Conservation (phyloP, 1,284 basidiomycete genomes). For the Sanguinoderma infundibulare region DNA sequence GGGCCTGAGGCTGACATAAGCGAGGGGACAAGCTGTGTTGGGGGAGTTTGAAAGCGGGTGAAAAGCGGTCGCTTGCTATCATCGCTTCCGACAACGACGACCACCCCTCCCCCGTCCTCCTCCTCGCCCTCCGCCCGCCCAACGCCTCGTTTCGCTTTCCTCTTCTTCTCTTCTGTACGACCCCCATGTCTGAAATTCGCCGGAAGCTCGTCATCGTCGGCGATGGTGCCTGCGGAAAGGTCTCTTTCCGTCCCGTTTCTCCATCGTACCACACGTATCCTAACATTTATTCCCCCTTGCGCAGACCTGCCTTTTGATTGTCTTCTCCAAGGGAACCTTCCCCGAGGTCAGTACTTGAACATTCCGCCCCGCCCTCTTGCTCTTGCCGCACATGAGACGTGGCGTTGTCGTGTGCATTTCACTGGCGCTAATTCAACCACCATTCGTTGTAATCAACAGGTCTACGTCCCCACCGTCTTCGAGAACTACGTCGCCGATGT, state of each 20-base stretch:
- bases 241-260: slow-evolving; percentile 13
- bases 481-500: slow-evolving; percentile 77
- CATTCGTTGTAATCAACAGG: slow-evolving; percentile 27
- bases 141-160: slow-evolving; percentile 15
- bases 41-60: slow-evolving; percentile 35
- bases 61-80: slow-evolving; percentile 36
- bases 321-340: slow-evolving; percentile 77
- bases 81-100: slow-evolving; percentile 30
- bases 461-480: slow-evolving; percentile 79
- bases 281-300: slow-evolving; percentile 21
- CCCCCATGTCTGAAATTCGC: slow-evolving; percentile 50
- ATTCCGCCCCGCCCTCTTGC: neutral
- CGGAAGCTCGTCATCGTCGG: slow-evolving; percentile 62
- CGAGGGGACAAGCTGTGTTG: slow-evolving; percentile 30
- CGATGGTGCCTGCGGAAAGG: slow-evolving; percentile 67
- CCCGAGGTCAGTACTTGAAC: slow-evolving; percentile 61
- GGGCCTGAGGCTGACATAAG: slow-evolving; percentile 31
- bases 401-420: slow-evolving; percentile 22
- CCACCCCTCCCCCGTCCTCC: slow-evolving; percentile 24
- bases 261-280: slow-evolving; percentile 23
- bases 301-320: slow-evolving; percentile 64
- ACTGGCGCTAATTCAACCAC: slow-evolving; percentile 19
- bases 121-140: slow-evolving; percentile 15
- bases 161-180: slow-evolving; percentile 9
- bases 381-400: slow-evolving; percentile 13